phyloP scores from a whole-genome alignment of 495 filamentous ascomycete species.

The Aspergillus kassunensis region DNA sequence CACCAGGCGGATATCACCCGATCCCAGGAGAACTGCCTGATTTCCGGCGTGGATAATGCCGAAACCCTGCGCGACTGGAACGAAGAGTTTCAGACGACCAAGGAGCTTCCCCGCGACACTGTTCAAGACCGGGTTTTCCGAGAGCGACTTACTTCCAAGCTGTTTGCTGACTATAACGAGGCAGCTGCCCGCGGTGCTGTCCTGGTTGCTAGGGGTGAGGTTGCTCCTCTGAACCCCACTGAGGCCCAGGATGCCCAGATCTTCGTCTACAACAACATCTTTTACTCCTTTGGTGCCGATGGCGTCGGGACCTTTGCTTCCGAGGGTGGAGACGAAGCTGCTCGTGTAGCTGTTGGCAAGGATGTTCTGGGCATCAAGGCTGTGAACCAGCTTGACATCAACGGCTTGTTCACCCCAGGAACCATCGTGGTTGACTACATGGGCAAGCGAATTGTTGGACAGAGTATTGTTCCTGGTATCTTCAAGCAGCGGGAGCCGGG shows the following conservation, averaged over 20 bases:
- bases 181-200: constrained; percentile 92
- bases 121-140: constrained; percentile 96
- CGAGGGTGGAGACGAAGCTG: constrained; percentile 96
- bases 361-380: constrained; percentile 90
- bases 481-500: constrained; percentile 98
- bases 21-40: constrained; percentile 87
- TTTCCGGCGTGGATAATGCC: constrained; percentile 84
- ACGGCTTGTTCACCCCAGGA: constrained; percentile 88
- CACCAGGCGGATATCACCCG: constrained; percentile 83
- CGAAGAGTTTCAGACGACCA: constrained; percentile 96
- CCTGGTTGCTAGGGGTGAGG: constrained; percentile 86
- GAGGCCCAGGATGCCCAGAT: constrained; percentile 93
- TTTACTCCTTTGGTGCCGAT: constrained; percentile 97
- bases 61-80: constrained; percentile 98
- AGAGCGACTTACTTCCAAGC: constrained; percentile 87
- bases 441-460: constrained; percentile 93
- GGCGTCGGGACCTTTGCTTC: constrained; percentile 95
- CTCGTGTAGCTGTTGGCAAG: constrained; percentile 93
- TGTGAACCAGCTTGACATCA: constrained; percentile 95
- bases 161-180: constrained; percentile 96
- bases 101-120: constrained; percentile 85
- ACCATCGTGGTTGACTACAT: constrained; percentile 97
- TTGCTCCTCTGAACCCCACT: constrained; percentile 94
- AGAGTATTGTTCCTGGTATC: constrained; percentile 98
- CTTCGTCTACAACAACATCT: constrained; percentile 99